These are phyloP conservation scores for Fusarium nisikadoi DNA, from an alignment of 2,329 filamentous ascomycete genomes.

Conservation along the genomic window DNA sequence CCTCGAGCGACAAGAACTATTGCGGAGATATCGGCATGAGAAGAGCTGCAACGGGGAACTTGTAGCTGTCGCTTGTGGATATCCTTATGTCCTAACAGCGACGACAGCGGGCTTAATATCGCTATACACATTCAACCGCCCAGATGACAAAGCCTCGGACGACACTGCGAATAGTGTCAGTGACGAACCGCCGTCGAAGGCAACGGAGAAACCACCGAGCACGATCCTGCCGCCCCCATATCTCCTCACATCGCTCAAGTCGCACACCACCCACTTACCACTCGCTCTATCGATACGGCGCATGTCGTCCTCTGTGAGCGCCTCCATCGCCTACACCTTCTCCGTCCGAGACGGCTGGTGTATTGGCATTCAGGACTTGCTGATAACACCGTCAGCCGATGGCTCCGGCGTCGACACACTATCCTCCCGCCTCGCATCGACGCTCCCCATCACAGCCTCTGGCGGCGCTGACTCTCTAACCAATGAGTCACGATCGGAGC, in stretches of 20 bases:
- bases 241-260: conserved; percentile 81
- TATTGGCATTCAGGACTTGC: conserved; percentile 89
- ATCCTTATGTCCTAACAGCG: conserved; percentile 83
- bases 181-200: not conserved
- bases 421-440: conserved; percentile 52
- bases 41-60: conserved; percentile 73
- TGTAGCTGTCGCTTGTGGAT: conserved; percentile 75
- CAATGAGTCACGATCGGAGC: conserved; percentile 47
- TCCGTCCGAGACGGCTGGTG: conserved; percentile 85
- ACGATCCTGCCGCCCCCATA: conserved; percentile 42
- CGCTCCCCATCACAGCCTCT: conserved; percentile 47
- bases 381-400: conserved; percentile 58
- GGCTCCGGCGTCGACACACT: conserved; percentile 47
- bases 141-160: conserved; percentile 13
- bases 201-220: not conserved
- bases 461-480: conserved; percentile 12
- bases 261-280: conserved; percentile 81
- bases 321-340: conserved; percentile 88
- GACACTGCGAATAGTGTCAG: conserved; percentile 5
- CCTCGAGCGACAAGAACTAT: conserved; percentile 56
- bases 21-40: conserved; percentile 66
- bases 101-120: conserved; percentile 79
- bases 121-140: conserved; percentile 72
- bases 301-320: conserved; percentile 71
- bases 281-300: conserved; percentile 85